Percentiles rank a stretch among this genome's conserved stretches.
These are phyloP conservation scores for Aspergillus udagawae DNA, from an alignment of 2,329 filamentous ascomycete genomes.

Conservation along the genomic window DNA sequence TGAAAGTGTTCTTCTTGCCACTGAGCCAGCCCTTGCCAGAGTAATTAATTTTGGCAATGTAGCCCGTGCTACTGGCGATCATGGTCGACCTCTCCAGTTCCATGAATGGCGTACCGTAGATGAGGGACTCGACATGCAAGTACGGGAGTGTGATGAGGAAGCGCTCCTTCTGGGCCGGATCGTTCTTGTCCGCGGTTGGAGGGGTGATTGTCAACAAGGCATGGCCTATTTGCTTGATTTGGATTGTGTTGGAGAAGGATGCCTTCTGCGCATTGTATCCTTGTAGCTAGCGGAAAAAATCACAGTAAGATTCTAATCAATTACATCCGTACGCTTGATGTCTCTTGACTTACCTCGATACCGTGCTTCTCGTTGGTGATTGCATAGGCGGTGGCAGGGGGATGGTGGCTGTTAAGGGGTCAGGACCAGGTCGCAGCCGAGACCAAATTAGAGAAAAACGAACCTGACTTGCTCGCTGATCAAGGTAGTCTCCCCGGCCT, in stretches of 20 bases:
- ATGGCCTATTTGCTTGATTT: slow-evolving; percentile 91
- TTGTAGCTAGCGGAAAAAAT: slow-evolving; percentile 43
- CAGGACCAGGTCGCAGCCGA: slow-evolving; percentile 4
- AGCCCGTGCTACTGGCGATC: slow-evolving; percentile 83
- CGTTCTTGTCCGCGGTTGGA: slow-evolving; percentile 50
- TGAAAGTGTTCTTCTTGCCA: slow-evolving; percentile 92
- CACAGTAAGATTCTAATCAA: background rate
- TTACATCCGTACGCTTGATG: background rate
- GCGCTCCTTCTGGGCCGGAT: slow-evolving; percentile 50
- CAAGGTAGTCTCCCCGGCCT: slow-evolving; percentile 72
- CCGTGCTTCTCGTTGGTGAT: slow-evolving; percentile 84
- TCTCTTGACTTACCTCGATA: slow-evolving; percentile 49
- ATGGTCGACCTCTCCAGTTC: slow-evolving; percentile 82
- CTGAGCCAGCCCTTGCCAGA: slow-evolving; percentile 90
- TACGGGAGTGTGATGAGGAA: slow-evolving; percentile 90
- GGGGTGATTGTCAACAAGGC: slow-evolving; percentile 67
- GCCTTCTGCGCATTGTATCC: slow-evolving; percentile 97
- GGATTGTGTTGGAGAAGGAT: slow-evolving; percentile 88
- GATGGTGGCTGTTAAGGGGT: slow-evolving; percentile 65
- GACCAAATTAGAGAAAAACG: background rate
- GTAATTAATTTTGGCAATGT: slow-evolving; percentile 86
- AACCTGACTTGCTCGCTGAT: slow-evolving; percentile 89
- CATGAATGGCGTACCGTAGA: slow-evolving; percentile 71
- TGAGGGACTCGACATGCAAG: slow-evolving; percentile 89
- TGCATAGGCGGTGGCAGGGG: slow-evolving; percentile 88